phyloP scores from a whole-genome alignment of 345 rosid genomes.

The Mercurialis annua region DNA sequence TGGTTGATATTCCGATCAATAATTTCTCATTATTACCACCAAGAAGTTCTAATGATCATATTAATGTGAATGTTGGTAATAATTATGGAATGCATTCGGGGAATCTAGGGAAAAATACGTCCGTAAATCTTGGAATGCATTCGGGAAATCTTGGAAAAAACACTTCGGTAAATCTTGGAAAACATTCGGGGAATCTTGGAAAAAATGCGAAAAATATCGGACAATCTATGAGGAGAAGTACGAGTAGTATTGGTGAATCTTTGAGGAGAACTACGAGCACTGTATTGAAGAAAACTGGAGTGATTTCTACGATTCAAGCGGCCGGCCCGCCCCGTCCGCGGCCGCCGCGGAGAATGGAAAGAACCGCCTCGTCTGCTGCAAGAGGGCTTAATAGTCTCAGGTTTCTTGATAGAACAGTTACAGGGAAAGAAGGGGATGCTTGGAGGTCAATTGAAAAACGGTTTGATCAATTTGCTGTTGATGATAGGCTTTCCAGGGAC shows the following conservation, averaged over 20 bases:
- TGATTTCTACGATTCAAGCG: not conserved
- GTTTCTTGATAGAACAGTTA: slow-evolving; percentile 69
- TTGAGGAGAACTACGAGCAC: slow-evolving; percentile 39
- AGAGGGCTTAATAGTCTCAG: slow-evolving; percentile 76
- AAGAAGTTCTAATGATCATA: not conserved
- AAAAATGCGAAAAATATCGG: slow-evolving; percentile 16
- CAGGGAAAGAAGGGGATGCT: slow-evolving; percentile 75
- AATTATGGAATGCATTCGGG: not conserved
- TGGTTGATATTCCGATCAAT: slow-evolving; percentile 29
- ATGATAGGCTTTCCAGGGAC: slow-evolving; percentile 52
- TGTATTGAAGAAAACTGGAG: slow-evolving; percentile 41
- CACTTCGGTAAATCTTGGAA: not conserved
- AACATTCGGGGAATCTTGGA: not conserved
- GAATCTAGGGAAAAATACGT: not conserved
- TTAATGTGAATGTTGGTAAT: not conserved
- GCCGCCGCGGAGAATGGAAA: slow-evolving; percentile 33
- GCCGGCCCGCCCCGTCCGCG: too few species aligned
- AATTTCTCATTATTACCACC: slow-evolving; percentile 7
- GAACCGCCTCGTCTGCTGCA: slow-evolving; percentile 60
- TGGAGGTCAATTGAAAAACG: slow-evolving; percentile 81
- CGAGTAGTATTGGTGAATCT: slow-evolving; percentile 29
- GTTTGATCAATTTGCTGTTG: slow-evolving; percentile 58
- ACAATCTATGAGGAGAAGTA: slow-evolving; percentile 17
- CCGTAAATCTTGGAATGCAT: not conserved
- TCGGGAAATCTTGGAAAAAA: slow-evolving; percentile 4